Percentiles rank a stretch among this genome's conserved stretches.
These are phyloP conservation scores for Colletotrichum cuscutae DNA, from an alignment of 2,329 filamentous ascomycete genomes.

Conservation along the genomic window DNA sequence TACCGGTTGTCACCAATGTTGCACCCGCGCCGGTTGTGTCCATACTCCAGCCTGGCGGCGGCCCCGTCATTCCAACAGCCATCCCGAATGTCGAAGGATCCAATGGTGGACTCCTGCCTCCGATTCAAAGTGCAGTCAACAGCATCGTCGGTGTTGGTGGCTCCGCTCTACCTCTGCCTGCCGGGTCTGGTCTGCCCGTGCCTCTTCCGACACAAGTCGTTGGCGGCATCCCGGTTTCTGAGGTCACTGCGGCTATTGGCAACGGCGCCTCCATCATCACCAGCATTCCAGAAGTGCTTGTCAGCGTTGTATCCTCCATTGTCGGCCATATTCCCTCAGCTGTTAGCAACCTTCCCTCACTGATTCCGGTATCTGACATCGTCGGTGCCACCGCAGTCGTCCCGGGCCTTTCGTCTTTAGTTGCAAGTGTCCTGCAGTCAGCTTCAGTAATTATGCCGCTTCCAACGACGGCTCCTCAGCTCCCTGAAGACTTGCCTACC, in stretches of 20 bases:
- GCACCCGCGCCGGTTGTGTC: background rate
- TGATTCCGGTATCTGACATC: background rate
- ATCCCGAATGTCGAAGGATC: background rate
- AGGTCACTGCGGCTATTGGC: background rate
- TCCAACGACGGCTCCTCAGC: constrained; percentile 3
- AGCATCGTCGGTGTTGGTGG: background rate
- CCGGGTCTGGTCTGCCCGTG: background rate
- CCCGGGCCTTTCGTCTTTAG: background rate
- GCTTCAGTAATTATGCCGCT: background rate
- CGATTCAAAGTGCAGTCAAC: background rate
- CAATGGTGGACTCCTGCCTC: background rate
- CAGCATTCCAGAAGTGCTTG: background rate
- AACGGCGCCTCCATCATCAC: background rate
- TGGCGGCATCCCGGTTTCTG: background rate
- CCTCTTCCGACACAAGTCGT: background rate
- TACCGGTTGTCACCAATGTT: background rate
- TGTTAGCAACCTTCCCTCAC: background rate
- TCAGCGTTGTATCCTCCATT: background rate
- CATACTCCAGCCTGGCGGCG: background rate
- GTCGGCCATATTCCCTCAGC: background rate
- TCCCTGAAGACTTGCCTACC: background rate
- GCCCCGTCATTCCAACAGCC: background rate
- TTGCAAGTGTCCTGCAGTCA: background rate
- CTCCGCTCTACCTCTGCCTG: background rate
- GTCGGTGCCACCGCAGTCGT: background rate